phyloP scores from a whole-genome alignment of 2,329 filamentous ascomycete species.

The Aspergillus quadrilineatus region DNA sequence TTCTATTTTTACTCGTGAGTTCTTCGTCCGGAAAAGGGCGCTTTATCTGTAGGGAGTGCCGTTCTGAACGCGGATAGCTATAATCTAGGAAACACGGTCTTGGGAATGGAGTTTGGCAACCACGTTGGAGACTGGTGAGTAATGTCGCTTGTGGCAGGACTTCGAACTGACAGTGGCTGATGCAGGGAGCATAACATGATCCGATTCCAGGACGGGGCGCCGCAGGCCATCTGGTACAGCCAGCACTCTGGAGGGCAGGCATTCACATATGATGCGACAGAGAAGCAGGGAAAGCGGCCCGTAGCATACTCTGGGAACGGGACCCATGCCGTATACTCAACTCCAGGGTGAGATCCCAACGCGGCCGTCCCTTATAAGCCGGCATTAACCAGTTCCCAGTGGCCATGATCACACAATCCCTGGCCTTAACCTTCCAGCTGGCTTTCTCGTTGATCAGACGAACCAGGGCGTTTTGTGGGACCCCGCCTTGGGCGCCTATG shows the following conservation, averaged over 20 bases:
- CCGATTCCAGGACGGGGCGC: constrained; percentile 58
- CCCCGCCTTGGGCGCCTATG: constrained; percentile 55
- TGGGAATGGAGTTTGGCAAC: constrained; percentile 54
- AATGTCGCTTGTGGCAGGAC: background rate
- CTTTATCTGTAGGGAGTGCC: background rate
- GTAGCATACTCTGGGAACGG: constrained; percentile 61
- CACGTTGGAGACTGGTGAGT: constrained; percentile 63
- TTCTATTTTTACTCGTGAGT: constrained; percentile 60
- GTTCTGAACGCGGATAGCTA: constrained; percentile 34
- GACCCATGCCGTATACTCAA: constrained; percentile 65
- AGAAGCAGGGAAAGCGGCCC: constrained; percentile 56
- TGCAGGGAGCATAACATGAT: constrained; percentile 66
- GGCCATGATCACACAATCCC: constrained; percentile 65
- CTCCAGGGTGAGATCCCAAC: constrained; percentile 40
- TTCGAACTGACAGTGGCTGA: background rate
- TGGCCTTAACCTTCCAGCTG: constrained; percentile 55
- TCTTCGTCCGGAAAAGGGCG: too few species aligned
- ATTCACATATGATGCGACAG: constrained; percentile 57
- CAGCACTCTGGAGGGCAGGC: constrained; percentile 64
- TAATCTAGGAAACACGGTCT: constrained; percentile 54
- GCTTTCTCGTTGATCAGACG: constrained; percentile 56
- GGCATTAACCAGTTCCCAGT: constrained; percentile 30
- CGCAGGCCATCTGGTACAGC: constrained; percentile 60
- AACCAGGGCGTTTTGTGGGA: constrained; percentile 61
- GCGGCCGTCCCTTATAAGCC: background rate